Evolutionary conservation across 306 rosid genomes (phyloP).

Genomic region (Trifolium fragiferum): DNA sequence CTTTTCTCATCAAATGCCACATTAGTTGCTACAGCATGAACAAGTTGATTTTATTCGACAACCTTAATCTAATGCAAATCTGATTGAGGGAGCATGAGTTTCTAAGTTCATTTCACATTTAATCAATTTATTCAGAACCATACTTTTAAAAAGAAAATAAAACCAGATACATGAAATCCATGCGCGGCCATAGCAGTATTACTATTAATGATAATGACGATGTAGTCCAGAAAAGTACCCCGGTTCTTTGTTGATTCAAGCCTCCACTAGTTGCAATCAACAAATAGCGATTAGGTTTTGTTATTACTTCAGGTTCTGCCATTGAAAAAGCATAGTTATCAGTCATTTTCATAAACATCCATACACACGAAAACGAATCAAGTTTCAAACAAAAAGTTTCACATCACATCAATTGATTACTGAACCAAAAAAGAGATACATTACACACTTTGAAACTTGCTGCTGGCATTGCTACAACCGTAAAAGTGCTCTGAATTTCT

Average conservation of each 20-base stretch:
- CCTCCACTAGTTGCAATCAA: constrained; percentile 98
- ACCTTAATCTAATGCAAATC: constrained; percentile 13
- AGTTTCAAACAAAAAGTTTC: constrained; percentile 40
- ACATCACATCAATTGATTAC: constrained; percentile 38
- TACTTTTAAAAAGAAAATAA: neutral
- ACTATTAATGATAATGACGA: constrained; percentile 12
- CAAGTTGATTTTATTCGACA: constrained; percentile 32
- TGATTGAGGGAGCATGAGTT: constrained; percentile 21
- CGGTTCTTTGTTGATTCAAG: constrained; percentile 98
- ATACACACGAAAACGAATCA: constrained; percentile 15
- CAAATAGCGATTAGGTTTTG: constrained; percentile 69
- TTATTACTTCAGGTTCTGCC: constrained; percentile 70
- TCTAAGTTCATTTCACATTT: constrained; percentile 30
- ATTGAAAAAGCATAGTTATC: constrained; percentile 5
- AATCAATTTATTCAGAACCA: neutral
- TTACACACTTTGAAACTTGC: constrained; percentile 78
- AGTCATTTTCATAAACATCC: constrained; percentile 25
- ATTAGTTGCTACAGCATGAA: constrained; percentile 5
- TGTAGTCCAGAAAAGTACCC: constrained; percentile 62
- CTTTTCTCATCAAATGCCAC: constrained; percentile 21
- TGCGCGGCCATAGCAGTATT: constrained; percentile 2
- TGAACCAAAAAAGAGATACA: constrained; percentile 33
- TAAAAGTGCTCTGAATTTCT: constrained; percentile 68
- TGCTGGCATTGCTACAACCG: constrained; percentile 85
- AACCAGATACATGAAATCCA: constrained; percentile 14